Evolutionary conservation across 805 yeast species (phyloP).

Genomic region (Peterozyma toletana): DNA sequence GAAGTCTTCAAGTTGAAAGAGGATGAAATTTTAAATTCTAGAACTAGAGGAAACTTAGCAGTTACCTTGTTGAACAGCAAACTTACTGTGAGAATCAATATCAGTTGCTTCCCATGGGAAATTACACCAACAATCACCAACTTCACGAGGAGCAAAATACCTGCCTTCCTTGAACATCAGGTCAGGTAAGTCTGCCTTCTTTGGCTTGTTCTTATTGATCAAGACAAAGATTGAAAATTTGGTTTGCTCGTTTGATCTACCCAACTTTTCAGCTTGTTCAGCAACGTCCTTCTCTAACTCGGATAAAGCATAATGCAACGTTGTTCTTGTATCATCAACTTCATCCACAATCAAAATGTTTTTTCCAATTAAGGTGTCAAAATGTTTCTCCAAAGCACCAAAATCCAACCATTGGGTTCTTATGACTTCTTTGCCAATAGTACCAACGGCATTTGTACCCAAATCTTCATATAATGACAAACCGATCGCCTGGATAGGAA

Average conservation of each 20-base stretch:
- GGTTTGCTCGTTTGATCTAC: conserved; percentile 54
- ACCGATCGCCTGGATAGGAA: conserved; percentile 67
- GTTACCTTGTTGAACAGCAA: conserved; percentile 63
- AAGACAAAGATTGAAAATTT: conserved; percentile 71
- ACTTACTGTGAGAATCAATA: conserved; percentile 67
- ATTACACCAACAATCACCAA: conserved; percentile 78
- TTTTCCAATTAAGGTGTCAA: conserved; percentile 75
- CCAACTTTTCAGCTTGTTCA: conserved; percentile 51
- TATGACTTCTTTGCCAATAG: conserved; percentile 72
- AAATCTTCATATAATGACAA: conserved; percentile 56
- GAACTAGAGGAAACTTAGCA: conserved; percentile 18
- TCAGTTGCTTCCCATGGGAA: conserved; percentile 88
- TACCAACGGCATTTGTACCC: conserved; percentile 33
- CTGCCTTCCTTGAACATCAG: conserved; percentile 56
- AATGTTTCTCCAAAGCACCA: conserved; percentile 59
- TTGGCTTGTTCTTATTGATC: conserved; percentile 78
- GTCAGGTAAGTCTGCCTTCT: conserved; percentile 65
- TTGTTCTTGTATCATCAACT: conserved; percentile 89
- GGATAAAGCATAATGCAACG: conserved; percentile 74
- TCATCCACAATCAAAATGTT: conserved; percentile 80
- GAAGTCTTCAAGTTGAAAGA: too few relatives aligned
- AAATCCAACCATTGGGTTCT: conserved; percentile 91
- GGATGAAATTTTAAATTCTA: neutral
- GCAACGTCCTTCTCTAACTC: conserved; percentile 66
- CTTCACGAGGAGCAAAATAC: conserved; percentile 68